phyloP scores from a whole-genome alignment of 1,284 basidiomycete species.

The Hortiboletus rubellus region DNA sequence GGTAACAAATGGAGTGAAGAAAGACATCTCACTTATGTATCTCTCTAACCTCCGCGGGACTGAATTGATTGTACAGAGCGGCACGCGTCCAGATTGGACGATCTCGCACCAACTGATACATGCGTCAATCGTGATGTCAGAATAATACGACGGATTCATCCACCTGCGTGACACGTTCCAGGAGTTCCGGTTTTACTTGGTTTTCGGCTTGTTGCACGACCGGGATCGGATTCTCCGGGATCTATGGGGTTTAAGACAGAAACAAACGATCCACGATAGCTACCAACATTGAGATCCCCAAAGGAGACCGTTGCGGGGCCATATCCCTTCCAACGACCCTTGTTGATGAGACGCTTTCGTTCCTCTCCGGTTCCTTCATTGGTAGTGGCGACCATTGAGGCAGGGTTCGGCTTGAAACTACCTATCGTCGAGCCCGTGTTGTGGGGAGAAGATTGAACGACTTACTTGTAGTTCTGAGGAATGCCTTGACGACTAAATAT shows the following conservation, averaged over 20 bases:
- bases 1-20: not conserved
- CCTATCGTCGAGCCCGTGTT: not conserved
- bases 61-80: constrained; percentile 82
- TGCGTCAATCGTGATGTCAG: constrained; percentile 1
- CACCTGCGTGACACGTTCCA: constrained; percentile 63
- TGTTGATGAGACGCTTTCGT: constrained; percentile 76
- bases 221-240: constrained; percentile 65
- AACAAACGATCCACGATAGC: not conserved
- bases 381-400: constrained; percentile 65
- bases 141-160: not conserved
- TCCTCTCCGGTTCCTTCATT: constrained; percentile 80
- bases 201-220: constrained; percentile 53
- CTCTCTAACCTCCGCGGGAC: constrained; percentile 63
- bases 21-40: constrained; percentile 61
- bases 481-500: constrained; percentile 79
- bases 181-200: constrained; percentile 59
- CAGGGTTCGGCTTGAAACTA: constrained; percentile 77
- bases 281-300: constrained; percentile 54
- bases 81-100: constrained; percentile 89
- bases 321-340: constrained; percentile 76
- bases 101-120: constrained; percentile 57
- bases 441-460: not conserved
- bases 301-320: constrained; percentile 71
- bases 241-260: constrained; percentile 38
- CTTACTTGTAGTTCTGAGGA: constrained; percentile 76